A percentile compares a stretch with the other conserved stretches of the same genome.
These are phyloP conservation scores for Colletotrichum sp. DNA, from an alignment of 2,329 filamentous ascomycete genomes.

Conservation along the genomic window DNA sequence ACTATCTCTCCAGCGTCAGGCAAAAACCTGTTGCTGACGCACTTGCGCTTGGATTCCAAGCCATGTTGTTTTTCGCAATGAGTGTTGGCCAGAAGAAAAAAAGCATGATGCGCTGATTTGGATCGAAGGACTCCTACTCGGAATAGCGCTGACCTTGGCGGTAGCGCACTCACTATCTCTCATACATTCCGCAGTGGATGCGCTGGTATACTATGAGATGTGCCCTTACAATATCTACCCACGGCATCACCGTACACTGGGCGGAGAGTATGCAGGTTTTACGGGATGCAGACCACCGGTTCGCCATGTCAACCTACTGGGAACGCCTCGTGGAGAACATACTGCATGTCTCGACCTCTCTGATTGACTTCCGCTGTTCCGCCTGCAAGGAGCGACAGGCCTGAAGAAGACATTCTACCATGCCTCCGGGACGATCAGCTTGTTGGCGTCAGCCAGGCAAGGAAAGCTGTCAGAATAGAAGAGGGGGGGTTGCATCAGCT, in stretches of 20 bases:
- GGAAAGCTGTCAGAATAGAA: neutral
- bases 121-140: neutral
- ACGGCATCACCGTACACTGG: neutral
- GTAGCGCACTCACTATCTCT: neutral
- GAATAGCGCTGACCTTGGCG: neutral
- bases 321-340: constrained; percentile 10
- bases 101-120: neutral
- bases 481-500: constrained; percentile 10
- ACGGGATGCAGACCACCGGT: neutral
- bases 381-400: constrained; percentile 15
- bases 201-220: neutral
- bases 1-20: neutral
- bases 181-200: neutral
- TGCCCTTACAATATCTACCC: neutral
- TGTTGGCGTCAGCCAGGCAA: neutral
- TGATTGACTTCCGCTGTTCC: constrained; percentile 19
- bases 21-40: neutral
- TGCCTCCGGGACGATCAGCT: neutral
- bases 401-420: constrained; percentile 10
- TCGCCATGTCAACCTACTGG: neutral
- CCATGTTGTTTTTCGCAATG: neutral
- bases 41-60: neutral
- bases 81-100: neutral
- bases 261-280: neutral
- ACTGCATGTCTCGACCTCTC: constrained; percentile 14